A percentile compares a stretch with the other conserved stretches of the same genome.
These are phyloP conservation scores for Verticillium tricorpus DNA, from an alignment of 2,329 filamentous ascomycete species.

Conservation along the genomic window DNA sequence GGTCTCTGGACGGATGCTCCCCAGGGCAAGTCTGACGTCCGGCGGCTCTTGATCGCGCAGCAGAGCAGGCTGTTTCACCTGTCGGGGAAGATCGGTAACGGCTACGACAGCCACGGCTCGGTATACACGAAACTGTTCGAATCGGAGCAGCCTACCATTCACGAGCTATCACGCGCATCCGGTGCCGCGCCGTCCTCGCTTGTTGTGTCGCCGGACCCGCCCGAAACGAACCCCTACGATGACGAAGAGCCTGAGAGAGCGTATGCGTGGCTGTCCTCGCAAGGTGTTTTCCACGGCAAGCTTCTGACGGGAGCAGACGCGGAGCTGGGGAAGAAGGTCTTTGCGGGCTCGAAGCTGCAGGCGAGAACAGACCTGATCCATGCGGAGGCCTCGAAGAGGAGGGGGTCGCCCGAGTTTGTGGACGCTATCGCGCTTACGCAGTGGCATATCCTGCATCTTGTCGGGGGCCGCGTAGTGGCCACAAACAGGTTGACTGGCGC, in stretches of 20 bases:
- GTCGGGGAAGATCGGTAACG: slow-evolving; percentile 68
- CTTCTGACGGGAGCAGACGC: slow-evolving; percentile 58
- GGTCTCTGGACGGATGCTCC: slow-evolving; percentile 81
- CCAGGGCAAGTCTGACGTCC: slow-evolving; percentile 61
- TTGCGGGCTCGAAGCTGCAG: slow-evolving; percentile 74
- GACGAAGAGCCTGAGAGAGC: slow-evolving; percentile 61
- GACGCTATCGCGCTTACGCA: slow-evolving; percentile 81
- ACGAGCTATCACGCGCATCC: slow-evolving; percentile 64
- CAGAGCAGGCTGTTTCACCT: slow-evolving; percentile 76
- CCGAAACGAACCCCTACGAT: slow-evolving; percentile 49
- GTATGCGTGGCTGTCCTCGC: slow-evolving; percentile 86
- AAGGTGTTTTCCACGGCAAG: slow-evolving; percentile 85
- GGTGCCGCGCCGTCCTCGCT: slow-evolving; percentile 60
- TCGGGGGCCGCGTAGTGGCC: slow-evolving; percentile 78
- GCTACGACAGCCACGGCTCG: slow-evolving; percentile 75
- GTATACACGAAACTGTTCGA: slow-evolving; percentile 89
- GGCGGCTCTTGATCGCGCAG: slow-evolving; percentile 77
- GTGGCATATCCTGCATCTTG: slow-evolving; percentile 84
- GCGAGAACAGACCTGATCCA: slow-evolving; percentile 68
- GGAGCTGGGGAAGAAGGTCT: slow-evolving; percentile 67
- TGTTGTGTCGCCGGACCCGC: slow-evolving; percentile 70
- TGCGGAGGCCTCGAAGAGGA: slow-evolving; percentile 47
- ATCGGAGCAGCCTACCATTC: slow-evolving; percentile 70
- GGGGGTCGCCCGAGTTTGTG: slow-evolving; percentile 57
- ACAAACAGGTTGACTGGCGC: slow-evolving; percentile 83